These are phyloP conservation scores for Lasiosphaeria hispida DNA, from an alignment of 495 filamentous ascomycete species.

Conservation along the genomic window DNA sequence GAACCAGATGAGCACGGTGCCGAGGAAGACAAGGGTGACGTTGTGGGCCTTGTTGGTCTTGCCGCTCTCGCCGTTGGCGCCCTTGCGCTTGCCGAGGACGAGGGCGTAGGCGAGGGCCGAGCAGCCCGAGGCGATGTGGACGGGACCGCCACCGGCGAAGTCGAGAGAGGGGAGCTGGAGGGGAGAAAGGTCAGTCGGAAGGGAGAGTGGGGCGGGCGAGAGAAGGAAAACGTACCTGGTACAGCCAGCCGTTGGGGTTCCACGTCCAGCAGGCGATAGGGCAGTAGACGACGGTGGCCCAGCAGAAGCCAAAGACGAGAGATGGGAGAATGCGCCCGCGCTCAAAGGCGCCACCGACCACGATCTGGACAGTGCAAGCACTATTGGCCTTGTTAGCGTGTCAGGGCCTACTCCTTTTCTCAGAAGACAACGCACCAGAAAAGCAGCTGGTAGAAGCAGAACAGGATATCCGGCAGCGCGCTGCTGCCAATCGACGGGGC, in stretches of 20 bases:
- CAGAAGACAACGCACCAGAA: not conserved
- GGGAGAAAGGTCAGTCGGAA: not conserved
- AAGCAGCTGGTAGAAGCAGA: conserved; percentile 61
- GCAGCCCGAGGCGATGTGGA: conserved; percentile 81
- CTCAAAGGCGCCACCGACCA: conserved; percentile 45
- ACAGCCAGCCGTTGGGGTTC: conserved; percentile 79
- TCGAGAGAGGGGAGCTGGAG: conserved; percentile 65
- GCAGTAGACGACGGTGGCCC: conserved; percentile 80
- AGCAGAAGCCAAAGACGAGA: conserved; percentile 84
- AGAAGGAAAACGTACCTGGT: conserved; percentile 26
- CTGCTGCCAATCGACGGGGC: conserved; percentile 39
- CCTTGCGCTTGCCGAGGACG: conserved; percentile 12
- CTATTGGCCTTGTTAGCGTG: too few relatives aligned
- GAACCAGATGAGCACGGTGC: conserved; percentile 93
- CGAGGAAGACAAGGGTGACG: conserved; percentile 88
- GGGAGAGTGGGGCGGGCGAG: not conserved
- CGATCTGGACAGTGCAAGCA: conserved; percentile 24
- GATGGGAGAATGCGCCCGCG: conserved; percentile 79
- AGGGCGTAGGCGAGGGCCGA: conserved; percentile 72
- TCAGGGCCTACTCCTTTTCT: too few relatives aligned
- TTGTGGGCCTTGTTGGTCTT: conserved; percentile 81
- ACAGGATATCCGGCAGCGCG: conserved; percentile 77
- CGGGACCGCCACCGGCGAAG: conserved; percentile 83
- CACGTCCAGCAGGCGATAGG: conserved; percentile 90
- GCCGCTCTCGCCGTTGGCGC: conserved; percentile 49